A percentile compares a stretch with the other conserved stretches of the same genome.
Conservation (phyloP, 345 rosid genomes). For the Salix dunnii region DNA sequence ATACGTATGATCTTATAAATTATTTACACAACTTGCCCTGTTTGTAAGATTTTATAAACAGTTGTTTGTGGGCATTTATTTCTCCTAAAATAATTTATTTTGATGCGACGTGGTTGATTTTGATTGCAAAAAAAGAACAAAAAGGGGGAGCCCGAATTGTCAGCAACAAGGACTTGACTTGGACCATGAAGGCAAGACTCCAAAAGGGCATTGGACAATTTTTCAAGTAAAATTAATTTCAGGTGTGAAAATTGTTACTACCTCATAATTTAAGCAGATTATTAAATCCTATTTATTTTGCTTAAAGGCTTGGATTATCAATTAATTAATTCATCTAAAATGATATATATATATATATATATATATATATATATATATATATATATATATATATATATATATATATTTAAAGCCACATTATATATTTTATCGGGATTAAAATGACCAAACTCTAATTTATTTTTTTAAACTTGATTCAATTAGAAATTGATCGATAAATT, state of each 20-base stretch:
- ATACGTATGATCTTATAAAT: background rate
- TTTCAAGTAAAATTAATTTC: background rate
- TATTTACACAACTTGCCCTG: background rate
- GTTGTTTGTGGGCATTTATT: background rate
- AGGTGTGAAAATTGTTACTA: too few relatives aligned
- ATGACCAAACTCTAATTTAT: too few relatives aligned
- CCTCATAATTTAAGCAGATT: too few relatives aligned
- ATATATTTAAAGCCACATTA: background rate
- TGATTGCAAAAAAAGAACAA: background rate
- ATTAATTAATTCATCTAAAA: too few relatives aligned
- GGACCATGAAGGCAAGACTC: background rate
- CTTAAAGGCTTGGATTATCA: too few relatives aligned
- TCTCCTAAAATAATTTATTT: background rate
- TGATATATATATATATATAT: too few relatives aligned
- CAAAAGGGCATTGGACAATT: background rate
- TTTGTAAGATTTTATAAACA: background rate
- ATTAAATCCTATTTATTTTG: too few relatives aligned
- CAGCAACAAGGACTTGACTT: background rate
- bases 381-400: too few relatives aligned
- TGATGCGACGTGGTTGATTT: background rate
- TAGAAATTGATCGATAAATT: too few relatives aligned
- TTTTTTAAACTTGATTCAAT: too few relatives aligned
- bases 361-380: too few relatives aligned
- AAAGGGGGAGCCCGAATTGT: background rate
- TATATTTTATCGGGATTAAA: background rate